phyloP scores from a whole-genome alignment of 2,329 filamentous ascomycete species.

The Talaromyces rugulosus region DNA sequence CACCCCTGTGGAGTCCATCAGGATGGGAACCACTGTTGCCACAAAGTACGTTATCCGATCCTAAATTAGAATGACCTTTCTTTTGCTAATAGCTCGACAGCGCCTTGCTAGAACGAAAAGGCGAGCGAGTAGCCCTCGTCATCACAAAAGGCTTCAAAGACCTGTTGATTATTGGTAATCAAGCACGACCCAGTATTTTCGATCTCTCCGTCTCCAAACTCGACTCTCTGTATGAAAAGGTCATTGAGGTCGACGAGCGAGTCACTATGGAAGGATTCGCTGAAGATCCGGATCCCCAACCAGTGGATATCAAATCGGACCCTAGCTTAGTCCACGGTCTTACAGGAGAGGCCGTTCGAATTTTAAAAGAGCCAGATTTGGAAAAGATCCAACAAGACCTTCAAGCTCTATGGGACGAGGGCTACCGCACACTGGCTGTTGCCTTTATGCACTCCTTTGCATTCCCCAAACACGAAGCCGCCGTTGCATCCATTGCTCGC shows the following conservation, averaged over 20 bases:
- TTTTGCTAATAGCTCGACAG: conserved; percentile 58
- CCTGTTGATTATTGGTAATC: conserved; percentile 81
- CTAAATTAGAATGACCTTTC: not conserved
- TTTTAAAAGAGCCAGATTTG: conserved; percentile 56
- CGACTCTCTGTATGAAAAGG: conserved; percentile 42
- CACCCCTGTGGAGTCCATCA: conserved; percentile 47
- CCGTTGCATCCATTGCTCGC: conserved; percentile 67
- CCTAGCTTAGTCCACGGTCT: conserved; percentile 43
- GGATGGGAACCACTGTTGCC: conserved; percentile 88
- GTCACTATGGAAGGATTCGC: conserved; percentile 47
- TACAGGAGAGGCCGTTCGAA: conserved; percentile 60
- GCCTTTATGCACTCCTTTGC: conserved; percentile 78
- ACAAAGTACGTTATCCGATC: conserved; percentile 54
- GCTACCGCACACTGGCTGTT: conserved; percentile 33
- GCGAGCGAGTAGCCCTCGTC: conserved; percentile 75
- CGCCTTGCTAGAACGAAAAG: conserved; percentile 78
- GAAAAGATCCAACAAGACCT: conserved; percentile 54
- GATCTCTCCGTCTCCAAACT: conserved; percentile 78
- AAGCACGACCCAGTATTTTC: conserved; percentile 80
- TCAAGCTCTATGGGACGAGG: conserved; percentile 44
- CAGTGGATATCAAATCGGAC: conserved; percentile 16
- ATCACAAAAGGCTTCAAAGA: conserved; percentile 82
- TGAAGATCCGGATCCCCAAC: conserved; percentile 20
- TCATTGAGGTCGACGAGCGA: conserved; percentile 21
- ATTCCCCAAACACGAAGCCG: conserved; percentile 73